Evolutionary conservation across 176 grass and related monocot genomes (phyloP).

Genomic region (Olyra latifolia): DNA sequence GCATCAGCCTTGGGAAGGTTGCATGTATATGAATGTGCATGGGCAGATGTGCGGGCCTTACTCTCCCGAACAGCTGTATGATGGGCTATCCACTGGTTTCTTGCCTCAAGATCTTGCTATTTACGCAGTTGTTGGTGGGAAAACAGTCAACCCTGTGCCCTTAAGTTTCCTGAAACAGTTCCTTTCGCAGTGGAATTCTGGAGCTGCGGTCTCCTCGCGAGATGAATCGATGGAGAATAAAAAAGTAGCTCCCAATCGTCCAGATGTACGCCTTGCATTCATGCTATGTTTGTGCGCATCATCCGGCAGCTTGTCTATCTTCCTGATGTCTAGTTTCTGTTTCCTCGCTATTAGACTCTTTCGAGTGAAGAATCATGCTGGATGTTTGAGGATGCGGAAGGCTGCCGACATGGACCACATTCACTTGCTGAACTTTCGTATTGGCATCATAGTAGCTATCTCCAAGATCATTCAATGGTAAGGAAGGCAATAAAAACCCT

Average conservation of each 20-base stretch:
- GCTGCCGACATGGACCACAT: constrained; percentile 72
- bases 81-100: constrained; percentile 72
- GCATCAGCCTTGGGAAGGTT: constrained; percentile 54
- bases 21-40: constrained; percentile 75
- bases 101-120: constrained; percentile 71
- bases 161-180: constrained; percentile 71
- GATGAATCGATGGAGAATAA: constrained; percentile 7
- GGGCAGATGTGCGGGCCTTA: constrained; percentile 94
- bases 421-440: constrained; percentile 93
- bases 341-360: constrained; percentile 45
- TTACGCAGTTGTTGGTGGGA: constrained; percentile 69
- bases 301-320: not conserved
- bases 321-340: constrained; percentile 18
- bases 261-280: constrained; percentile 44
- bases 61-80: constrained; percentile 62
- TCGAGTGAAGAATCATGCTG: constrained; percentile 77
- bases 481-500: not conserved
- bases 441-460: constrained; percentile 90
- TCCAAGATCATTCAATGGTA: constrained; percentile 92
- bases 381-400: constrained; percentile 92
- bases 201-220: not conserved
- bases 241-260: constrained; percentile 5
- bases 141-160: constrained; percentile 51
- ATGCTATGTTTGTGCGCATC: not conserved
- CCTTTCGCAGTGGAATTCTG: constrained; percentile 36